Conservation (phyloP, 2,329 filamentous ascomycete genomes). For the Penicillium sp. region DNA sequence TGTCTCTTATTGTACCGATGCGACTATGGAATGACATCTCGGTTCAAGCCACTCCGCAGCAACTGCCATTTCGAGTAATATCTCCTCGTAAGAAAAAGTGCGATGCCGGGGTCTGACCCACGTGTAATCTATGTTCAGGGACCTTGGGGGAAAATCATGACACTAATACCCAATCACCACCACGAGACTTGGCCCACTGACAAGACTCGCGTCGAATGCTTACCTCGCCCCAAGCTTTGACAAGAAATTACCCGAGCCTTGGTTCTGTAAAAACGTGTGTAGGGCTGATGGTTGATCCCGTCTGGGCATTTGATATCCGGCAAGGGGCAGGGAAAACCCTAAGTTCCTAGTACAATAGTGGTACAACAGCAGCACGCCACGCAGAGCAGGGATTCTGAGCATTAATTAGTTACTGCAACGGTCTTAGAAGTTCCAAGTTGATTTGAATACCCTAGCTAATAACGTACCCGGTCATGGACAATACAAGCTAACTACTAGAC, state of each 20-base stretch:
- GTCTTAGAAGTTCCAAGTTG: rapidly evolving
- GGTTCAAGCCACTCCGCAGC: not conserved
- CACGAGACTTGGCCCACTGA: conserved; percentile 1
- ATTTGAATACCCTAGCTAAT: not conserved
- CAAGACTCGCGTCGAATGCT: conserved; percentile 2
- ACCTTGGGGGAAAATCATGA: conserved; percentile 21
- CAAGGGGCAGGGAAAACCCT: not conserved
- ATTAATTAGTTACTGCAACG: not conserved
- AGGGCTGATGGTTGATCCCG: not conserved
- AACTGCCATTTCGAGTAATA: not conserved
- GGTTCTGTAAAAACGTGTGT: not conserved
- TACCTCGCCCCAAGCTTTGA: conserved; percentile 4
- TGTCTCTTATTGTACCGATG: not conserved
- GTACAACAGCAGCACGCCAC: not conserved
- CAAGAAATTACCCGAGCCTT: conserved; percentile 1
- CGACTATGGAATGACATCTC: not conserved
- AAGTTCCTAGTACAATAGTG: not conserved
- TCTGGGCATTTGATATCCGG: not conserved
- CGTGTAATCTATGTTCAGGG: conserved; percentile 13
- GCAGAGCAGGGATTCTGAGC: no score
- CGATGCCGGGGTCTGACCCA: conserved; percentile 5
- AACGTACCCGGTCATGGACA: not conserved
- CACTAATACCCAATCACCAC: conserved; percentile 13
- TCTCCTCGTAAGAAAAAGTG: not conserved
- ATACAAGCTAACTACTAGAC: not conserved